These are phyloP conservation scores for Diaporthe humulicola DNA, from an alignment of 2,329 filamentous ascomycete genomes.

Conservation along the genomic window DNA sequence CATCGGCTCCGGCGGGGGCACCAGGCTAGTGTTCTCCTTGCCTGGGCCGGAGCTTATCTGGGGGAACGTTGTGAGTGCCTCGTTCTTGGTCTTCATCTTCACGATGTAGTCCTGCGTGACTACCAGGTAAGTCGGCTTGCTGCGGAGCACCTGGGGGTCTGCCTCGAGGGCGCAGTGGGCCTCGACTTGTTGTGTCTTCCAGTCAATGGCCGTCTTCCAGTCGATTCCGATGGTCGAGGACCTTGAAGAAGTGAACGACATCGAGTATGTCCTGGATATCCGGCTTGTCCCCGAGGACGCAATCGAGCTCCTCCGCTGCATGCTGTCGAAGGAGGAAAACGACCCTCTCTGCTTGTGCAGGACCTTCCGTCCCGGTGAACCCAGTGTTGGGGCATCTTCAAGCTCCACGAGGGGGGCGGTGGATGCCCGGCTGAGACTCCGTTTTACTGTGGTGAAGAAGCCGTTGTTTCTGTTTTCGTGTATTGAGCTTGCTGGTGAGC, in stretches of 20 bases:
- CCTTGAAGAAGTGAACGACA: constrained; percentile 37
- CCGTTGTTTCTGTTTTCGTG: constrained; percentile 43
- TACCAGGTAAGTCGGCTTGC: constrained; percentile 66
- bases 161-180: constrained; percentile 61
- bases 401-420: constrained; percentile 34
- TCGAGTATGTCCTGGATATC: constrained; percentile 42
- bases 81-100: constrained; percentile 62
- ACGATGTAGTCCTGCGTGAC: constrained; percentile 64
- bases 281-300: constrained; percentile 47
- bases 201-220: constrained; percentile 49
- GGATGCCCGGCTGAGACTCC: constrained; percentile 45
- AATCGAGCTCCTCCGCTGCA: constrained; percentile 48
- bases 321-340: constrained; percentile 42
- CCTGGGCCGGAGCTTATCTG: constrained; percentile 50
- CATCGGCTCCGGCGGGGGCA: constrained; percentile 47
- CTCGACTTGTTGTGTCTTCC: constrained; percentile 49
- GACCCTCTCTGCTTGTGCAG: constrained; percentile 40
- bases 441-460: constrained; percentile 44
- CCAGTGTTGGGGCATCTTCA: constrained; percentile 27
- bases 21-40: constrained; percentile 45
- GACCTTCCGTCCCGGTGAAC: constrained; percentile 31
- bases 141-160: constrained; percentile 58
- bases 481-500: constrained; percentile 44
- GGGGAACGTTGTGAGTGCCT: constrained; percentile 62
- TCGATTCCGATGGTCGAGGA: constrained; percentile 47